A percentile compares a stretch with the other conserved stretches of the same genome.
Conservation (phyloP, 2,329 filamentous ascomycete genomes). For the Sclerotiophoma versabilis region DNA sequence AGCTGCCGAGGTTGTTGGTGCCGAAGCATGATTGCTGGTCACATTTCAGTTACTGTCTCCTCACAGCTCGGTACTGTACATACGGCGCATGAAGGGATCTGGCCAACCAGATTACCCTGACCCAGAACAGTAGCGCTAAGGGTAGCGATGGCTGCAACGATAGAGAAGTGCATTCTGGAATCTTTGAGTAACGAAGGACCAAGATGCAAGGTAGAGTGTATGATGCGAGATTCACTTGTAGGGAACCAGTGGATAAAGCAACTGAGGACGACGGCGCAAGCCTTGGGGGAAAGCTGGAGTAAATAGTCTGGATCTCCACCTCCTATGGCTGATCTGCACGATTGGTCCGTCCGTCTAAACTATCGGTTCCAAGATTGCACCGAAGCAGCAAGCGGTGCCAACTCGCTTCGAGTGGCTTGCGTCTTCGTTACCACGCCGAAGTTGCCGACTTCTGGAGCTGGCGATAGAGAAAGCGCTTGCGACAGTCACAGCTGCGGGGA, state of each 20-base stretch:
- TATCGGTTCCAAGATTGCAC: slow-evolving; percentile 7
- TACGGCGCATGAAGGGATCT: slow-evolving; percentile 41
- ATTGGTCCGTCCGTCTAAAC: slow-evolving; percentile 1
- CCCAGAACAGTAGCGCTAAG: slow-evolving; percentile 35
- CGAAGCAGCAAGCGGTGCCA: slow-evolving; percentile 4
- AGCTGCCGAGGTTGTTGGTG: slow-evolving; percentile 46
- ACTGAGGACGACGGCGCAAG: neutral
- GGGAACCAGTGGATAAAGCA: neutral
- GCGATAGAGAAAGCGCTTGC: neutral
- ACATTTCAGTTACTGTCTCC: neutral
- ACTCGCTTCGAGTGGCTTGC: slow-evolving; percentile 7
- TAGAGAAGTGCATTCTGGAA: slow-evolving; percentile 38
- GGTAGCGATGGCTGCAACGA: slow-evolving; percentile 31
- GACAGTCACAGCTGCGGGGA: neutral
- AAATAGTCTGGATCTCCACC: slow-evolving; percentile 7
- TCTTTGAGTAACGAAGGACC: neutral
- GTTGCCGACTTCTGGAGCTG: slow-evolving; percentile 4
- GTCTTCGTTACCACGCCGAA: slow-evolving; percentile 4
- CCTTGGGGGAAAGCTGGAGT: slow-evolving; percentile 8
- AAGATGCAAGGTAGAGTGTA: neutral
- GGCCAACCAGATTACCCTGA: slow-evolving; percentile 28
- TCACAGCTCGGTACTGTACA: slow-evolving; percentile 1
- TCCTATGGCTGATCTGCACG: slow-evolving; percentile 1
- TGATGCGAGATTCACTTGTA: neutral
- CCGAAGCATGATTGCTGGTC: slow-evolving; percentile 47